Evolutionary conservation across 192 early-diverging fungal species (phyloP).

Genomic region (Obelidium mucronatum): DNA sequence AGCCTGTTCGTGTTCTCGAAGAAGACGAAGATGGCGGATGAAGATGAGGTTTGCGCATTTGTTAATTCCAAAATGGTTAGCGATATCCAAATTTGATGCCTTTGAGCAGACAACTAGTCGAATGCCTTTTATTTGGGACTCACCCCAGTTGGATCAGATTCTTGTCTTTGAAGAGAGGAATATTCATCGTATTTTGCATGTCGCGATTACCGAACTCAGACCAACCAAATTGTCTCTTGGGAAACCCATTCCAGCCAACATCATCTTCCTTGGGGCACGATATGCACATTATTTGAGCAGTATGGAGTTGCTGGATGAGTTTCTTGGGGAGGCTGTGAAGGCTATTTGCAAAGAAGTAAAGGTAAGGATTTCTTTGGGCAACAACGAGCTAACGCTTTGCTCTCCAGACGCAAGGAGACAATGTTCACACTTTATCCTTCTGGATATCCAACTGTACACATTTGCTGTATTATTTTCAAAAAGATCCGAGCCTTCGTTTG

Average conservation of each 20-base stretch:
- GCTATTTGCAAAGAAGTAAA: slow-evolving; percentile 23
- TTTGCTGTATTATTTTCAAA: slow-evolving; percentile 86
- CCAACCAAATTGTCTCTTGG: slow-evolving; percentile 10
- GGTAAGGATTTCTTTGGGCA: slow-evolving; percentile 2
- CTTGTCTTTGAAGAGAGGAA: slow-evolving; percentile 85
- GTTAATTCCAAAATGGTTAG: not conserved
- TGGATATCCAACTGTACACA: slow-evolving; percentile 89
- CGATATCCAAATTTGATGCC: too few species aligned
- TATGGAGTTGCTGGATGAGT: slow-evolving; percentile 74
- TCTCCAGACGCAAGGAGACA: slow-evolving; percentile 44
- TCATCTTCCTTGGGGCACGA: slow-evolving; percentile 85
- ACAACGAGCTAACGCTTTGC: too few species aligned
- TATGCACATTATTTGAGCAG: slow-evolving; percentile 86
- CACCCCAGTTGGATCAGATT: slow-evolving; percentile 90
- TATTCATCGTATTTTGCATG: slow-evolving; percentile 77
- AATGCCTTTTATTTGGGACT: slow-evolving; percentile 76
- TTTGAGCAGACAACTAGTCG: too few species aligned
- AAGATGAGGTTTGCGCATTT: slow-evolving; percentile 4
- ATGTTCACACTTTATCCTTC: slow-evolving; percentile 74
- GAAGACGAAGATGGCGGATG: slow-evolving; percentile 7
- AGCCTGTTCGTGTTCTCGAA: not conserved
- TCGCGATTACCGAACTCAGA: slow-evolving; percentile 70
- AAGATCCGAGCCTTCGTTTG: slow-evolving; percentile 77
- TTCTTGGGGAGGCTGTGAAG: slow-evolving; percentile 64
- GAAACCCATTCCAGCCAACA: slow-evolving; percentile 78